phyloP scores from a whole-genome alignment of 352 stramenopile species.

The Phytopythium vexans region DNA sequence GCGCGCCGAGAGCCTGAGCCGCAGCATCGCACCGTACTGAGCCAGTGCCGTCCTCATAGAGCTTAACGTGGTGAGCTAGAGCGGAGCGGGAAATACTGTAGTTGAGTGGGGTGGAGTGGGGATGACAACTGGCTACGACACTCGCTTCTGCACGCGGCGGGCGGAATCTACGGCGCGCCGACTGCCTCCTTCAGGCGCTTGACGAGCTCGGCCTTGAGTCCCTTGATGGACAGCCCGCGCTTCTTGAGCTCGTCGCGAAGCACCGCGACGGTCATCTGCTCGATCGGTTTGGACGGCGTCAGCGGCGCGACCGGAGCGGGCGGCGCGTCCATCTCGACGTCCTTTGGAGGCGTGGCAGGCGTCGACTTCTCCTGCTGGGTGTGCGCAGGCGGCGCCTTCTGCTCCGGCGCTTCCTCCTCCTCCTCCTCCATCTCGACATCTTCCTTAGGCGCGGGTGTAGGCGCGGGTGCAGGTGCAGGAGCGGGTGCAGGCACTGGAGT shows the following conservation, averaged over 20 bases:
- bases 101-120: too few species aligned
- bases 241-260: slow-evolving; percentile 77
- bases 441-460: slow-evolving; percentile 11
- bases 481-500: slow-evolving; percentile 2
- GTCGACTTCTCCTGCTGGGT: slow-evolving; percentile 8
- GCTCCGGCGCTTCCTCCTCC: slow-evolving; percentile 9
- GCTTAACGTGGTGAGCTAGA: too few species aligned
- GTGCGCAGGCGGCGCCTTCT: slow-evolving; percentile 8
- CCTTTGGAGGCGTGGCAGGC: slow-evolving; percentile 8
- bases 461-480: slow-evolving; percentile 7
- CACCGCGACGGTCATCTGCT: slow-evolving; percentile 70
- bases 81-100: too few species aligned
- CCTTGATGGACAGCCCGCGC: slow-evolving; percentile 71
- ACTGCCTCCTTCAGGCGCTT: slow-evolving; percentile 76
- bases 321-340: slow-evolving; percentile 61
- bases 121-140: too few species aligned
- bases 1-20: slow-evolving; percentile 67
- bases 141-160: too few species aligned
- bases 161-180: slow-evolving; percentile 18
- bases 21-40: slow-evolving; percentile 68
- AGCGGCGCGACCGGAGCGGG: slow-evolving; percentile 28
- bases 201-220: slow-evolving; percentile 79
- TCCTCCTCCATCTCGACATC: slow-evolving; percentile 9
- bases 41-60: too few species aligned
- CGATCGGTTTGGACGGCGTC: slow-evolving; percentile 69